Evolutionary conservation across 192 early-diverging fungal genomes (phyloP), one percentile per base, ranked within the genome.

Genomic region (Jimgerdemannia flammicorona): DNA sequence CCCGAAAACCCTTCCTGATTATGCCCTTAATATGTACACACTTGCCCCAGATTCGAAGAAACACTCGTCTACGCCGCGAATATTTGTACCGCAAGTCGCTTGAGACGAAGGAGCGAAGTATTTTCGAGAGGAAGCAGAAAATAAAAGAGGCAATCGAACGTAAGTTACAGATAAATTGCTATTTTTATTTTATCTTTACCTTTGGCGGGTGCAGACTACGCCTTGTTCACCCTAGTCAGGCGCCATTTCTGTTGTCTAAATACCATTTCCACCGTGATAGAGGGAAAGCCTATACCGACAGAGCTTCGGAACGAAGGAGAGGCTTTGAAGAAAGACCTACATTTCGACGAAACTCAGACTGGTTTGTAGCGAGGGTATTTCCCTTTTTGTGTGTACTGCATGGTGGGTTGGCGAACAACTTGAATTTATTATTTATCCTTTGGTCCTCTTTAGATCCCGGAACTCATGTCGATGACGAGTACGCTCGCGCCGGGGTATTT

Each of bases 71-170:
- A 71, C 88, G 98, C 64, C 82, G 96, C 78, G 98, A 99, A 86
- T 99, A 97, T 75, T 89, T 99, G 43, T 98, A 98, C 90, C 91
- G 91, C 81, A 99, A 99, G 87, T 93, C 96, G 10, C 87, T 98
- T 6, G 98, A 99, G 87, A 84, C 92, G 44, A 95, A 97, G 81
- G 96, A 99, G 64, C 88, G 89, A 76, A 90, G 90, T 75, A 97
- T 95, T 69, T 96, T 92, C 79, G 98, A 99, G 69, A 87, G 93
- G 74, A 98, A 98, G 87, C 96, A 97, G 83, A 82, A 91, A 78
- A 89, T 99, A 71, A 95, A 97, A 83, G 92, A 96, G 59, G 96
- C 98, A 2, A 86, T 99, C 78, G 89, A 88, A 74, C 84, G 93
- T 94, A 79, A 66, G 78, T 76, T 63, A 8, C 63, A 40, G 4